Evolutionary conservation across 73 alveolate genomes (phyloP), one percentile per base, ranked within the genome.

Genomic region (Uronychia setigera): DNA sequence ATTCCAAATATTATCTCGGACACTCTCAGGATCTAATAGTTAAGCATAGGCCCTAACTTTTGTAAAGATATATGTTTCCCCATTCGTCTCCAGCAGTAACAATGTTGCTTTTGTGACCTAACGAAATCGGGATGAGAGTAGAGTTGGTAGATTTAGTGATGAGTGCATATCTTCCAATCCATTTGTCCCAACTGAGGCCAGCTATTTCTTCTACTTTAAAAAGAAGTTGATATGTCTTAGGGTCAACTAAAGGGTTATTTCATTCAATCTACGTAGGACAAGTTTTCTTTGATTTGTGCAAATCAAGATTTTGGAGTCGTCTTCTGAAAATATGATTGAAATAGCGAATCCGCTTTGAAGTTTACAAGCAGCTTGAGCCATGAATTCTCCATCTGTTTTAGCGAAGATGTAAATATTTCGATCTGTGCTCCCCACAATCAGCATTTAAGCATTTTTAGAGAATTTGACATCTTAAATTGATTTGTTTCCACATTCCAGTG

Each of bases 11-110:
- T 95, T 95, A 1, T 87, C 91, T 81, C 90, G 93, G 32, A 95
- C 84, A 28, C 82, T 59, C 29, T 92, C 96, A 33, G 89, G 58
- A 33, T 74, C 78, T 74, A 31, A 14, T 57, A 57, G 34, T 26
- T 13, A 26, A 13, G 29, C 5, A 67, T 13, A 26, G 5, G 32
- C 29, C 5, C 79, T 26, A 77, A 79, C 90, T 88, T 82, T 89
- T 86, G 94, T 94, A 95, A 46, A 92, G 75, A 77, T 90, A 89
- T 33, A 95, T 80, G 81, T 92, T 89, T 0, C 97, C 98, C 34
- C 92, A 85, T 58, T 84, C 94, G 59, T 95, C 98, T 79, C 98
- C 98, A 13, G 97, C 93, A 67, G 96, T 94, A 28, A 95, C 93
- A 58, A 92, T 76, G 74, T 93, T 92, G 28, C 88, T 84, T 80